Percentiles rank a stretch among this genome's conserved stretches.
Conservation (phyloP, 495 filamentous ascomycete species). For the Cercophora samala region DNA sequence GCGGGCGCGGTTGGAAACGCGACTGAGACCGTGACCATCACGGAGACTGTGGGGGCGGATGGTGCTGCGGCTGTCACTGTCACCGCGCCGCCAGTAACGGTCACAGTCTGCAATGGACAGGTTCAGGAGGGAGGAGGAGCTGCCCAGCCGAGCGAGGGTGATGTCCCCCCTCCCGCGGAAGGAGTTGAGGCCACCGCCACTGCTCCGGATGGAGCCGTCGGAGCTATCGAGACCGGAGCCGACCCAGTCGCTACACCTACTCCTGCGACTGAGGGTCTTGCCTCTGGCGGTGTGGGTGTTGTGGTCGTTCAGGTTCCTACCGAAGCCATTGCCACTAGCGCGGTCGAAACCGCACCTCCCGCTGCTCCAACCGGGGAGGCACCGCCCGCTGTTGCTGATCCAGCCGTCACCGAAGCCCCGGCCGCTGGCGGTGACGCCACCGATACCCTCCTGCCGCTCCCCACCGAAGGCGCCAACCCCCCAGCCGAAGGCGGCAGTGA, state of each 20-base stretch:
- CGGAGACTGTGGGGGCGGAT: conserved; percentile 14
- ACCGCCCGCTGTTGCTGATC: conserved; percentile 6
- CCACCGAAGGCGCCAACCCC: background rate
- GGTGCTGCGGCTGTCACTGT: conserved; percentile 11
- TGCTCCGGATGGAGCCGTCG: conserved; percentile 8
- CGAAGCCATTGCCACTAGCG: conserved; percentile 22
- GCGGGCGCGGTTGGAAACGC: conserved; percentile 28
- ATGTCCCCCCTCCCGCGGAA: conserved; percentile 8
- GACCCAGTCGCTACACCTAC: background rate
- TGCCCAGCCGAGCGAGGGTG: background rate
- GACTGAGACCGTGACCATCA: conserved; percentile 29
- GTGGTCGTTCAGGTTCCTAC: conserved; percentile 27
- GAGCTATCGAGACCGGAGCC: conserved; percentile 8
- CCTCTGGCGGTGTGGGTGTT: conserved; percentile 32
- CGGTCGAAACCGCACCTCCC: conserved; percentile 17
- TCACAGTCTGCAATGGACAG: conserved; percentile 32
- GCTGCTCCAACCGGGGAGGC: conserved; percentile 6
- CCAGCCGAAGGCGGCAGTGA: background rate
- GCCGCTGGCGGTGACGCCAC: background rate
- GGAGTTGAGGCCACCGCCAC: conserved; percentile 6
- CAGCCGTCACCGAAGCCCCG: background rate
- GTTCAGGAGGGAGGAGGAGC: conserved; percentile 21
- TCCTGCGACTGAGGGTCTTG: background rate
- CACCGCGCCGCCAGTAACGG: conserved; percentile 39
- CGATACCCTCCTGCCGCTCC: background rate